Base-by-base conservation (phyloP, 441 rosid species). In the Populus hybrid region DNA sequence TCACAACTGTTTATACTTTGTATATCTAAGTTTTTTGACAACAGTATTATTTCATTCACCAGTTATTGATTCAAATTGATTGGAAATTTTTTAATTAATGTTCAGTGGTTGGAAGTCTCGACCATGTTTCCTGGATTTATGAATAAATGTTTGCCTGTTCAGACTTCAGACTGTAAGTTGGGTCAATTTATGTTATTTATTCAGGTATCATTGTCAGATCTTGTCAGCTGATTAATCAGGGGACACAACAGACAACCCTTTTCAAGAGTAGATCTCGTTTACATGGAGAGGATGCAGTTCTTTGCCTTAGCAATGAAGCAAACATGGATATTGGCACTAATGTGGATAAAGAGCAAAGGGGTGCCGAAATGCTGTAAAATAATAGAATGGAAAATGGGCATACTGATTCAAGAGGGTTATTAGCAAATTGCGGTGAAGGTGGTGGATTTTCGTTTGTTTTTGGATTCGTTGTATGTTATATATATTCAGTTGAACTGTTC, bases 321-420 rank as follows among this genome's bases (percentile, higher is more conserved):
- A 28, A 73, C 32, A n/a, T 67, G 20, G 61, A 59, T 30, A 54
- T 67, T 77, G 23, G 57, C 11, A 20, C 38, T 23, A 69, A 74
- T 32, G 75, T 76, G 50, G 66, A 28, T 8, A 73, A 24, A 46
- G 73, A 73, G 73, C 67, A 63, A 70, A 38, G 26, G 72, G 72
- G 11, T 65, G 7, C 10, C 4, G 3, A 57, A 16, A 20, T 26
- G 73, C 23, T 81, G 84, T 84, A 80, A 87, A 77, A 78, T 66
- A 12, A 1, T 50, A 57, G 54, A 54, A 16, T 18, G 42, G 73
- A 54, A 74, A 70, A 80, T 3, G 67, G 35, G 24, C 26, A 23
- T 70, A 74, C 69, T 73, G 69, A 80, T 75, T 57, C 72, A 73
- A 65, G 76, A 65, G 36, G 28, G 54, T 14, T n/a, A 20, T 61